These are phyloP conservation scores for Atalantia buxifolia DNA, from an alignment of 345 rosid species.

Conservation along the genomic window DNA sequence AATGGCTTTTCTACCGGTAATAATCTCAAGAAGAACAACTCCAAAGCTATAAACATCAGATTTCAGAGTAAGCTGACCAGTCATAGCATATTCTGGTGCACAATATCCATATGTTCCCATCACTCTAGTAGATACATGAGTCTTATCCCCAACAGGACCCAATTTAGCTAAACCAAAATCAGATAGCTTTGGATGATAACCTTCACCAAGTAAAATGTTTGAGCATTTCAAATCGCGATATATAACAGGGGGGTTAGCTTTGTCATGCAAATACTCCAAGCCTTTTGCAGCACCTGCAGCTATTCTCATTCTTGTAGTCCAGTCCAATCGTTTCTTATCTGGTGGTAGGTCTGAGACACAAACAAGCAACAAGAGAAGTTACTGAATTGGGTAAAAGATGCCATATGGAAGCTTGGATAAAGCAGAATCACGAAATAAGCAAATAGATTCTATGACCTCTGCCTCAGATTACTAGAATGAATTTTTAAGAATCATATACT, in stretches of 20 bases:
- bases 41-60: constrained; percentile 66
- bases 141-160: constrained; percentile 77
- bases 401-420: background rate
- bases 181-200: constrained; percentile 62
- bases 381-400: background rate
- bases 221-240: constrained; percentile 74
- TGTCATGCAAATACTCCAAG: constrained; percentile 65
- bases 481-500: constrained; percentile 9
- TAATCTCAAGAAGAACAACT: constrained; percentile 64
- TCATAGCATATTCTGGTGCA: constrained; percentile 84
- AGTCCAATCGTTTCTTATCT: constrained; percentile 55
- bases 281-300: constrained; percentile 83
- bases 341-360: constrained; percentile 45
- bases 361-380: background rate
- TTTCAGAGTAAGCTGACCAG: constrained; percentile 71
- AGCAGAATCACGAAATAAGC: background rate
- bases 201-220: constrained; percentile 60
- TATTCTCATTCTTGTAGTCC: constrained; percentile 73
- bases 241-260: constrained; percentile 70
- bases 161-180: constrained; percentile 78
- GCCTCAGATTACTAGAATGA: background rate
- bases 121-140: constrained; percentile 72
- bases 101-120: constrained; percentile 79
- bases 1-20: constrained; percentile 68
- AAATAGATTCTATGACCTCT: constrained; percentile 3